phyloP scores from a whole-genome alignment of 805 yeast genomes.

The Kluyveromyces dobzhanskii region DNA sequence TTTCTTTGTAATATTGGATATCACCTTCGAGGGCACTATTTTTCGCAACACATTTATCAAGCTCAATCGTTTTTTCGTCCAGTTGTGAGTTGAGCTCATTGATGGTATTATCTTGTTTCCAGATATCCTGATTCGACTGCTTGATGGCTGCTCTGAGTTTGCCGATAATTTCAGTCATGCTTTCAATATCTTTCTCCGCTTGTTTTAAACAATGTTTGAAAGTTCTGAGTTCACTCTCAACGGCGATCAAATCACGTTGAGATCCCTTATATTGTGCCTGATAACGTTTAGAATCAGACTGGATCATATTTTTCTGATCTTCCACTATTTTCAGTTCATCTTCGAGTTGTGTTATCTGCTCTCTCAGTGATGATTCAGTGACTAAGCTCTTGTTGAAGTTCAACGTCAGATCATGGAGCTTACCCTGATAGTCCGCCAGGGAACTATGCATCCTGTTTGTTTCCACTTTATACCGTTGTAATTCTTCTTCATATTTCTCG shows the following conservation, averaged over 20 bases:
- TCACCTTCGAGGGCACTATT: conserved; percentile 49
- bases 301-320: conserved; percentile 48
- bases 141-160: conserved; percentile 44
- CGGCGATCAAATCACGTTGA: conserved; percentile 61
- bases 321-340: conserved; percentile 49
- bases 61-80: conserved; percentile 47
- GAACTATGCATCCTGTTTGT: conserved; percentile 40
- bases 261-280: conserved; percentile 69
- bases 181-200: conserved; percentile 45
- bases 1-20: conserved; percentile 41
- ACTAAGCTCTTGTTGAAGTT: conserved; percentile 33
- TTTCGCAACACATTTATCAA: conserved; percentile 40
- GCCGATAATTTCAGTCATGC: conserved; percentile 45
- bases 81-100: conserved; percentile 46
- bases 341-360: conserved; percentile 38
- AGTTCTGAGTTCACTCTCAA: conserved; percentile 62
- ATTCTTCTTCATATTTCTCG: conserved; percentile 27
- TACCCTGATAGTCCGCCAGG: conserved; percentile 40
- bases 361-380: conserved; percentile 31
- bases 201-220: conserved; percentile 37
- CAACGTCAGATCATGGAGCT: conserved; percentile 36
- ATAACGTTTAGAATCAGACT: conserved; percentile 49
- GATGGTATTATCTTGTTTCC: conserved; percentile 44
- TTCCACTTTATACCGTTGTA: conserved; percentile 22
- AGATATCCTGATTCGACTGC: conserved; percentile 45